Conservation (phyloP, 1,284 basidiomycete species). For the Marasmius oreades region DNA sequence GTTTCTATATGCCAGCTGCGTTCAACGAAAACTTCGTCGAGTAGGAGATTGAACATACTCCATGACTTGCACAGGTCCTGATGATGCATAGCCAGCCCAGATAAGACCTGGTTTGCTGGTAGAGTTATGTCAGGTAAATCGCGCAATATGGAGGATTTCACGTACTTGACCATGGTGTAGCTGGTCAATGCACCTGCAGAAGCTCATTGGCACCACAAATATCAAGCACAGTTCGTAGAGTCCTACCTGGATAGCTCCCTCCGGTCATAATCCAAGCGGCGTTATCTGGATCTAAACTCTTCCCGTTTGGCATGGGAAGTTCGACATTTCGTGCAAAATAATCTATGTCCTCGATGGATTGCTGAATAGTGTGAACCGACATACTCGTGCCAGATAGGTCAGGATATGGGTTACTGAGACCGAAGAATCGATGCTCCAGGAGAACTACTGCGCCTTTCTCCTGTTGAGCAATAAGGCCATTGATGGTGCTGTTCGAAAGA, state of each 20-base stretch:
- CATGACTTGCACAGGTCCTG: constrained; percentile 68
- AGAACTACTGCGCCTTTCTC: constrained; percentile 60
- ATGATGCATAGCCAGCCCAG: constrained; percentile 66
- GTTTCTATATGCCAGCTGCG: constrained; percentile 34
- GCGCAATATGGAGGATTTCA: constrained; percentile 18
- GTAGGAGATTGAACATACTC: constrained; percentile 32
- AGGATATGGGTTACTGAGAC: constrained; percentile 49
- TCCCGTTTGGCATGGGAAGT: constrained; percentile 64
- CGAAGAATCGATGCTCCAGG: constrained; percentile 47
- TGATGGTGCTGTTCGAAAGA: constrained; percentile 62
- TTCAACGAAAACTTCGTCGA: background rate
- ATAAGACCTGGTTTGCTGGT: constrained; percentile 63
- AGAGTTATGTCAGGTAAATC: constrained; percentile 12
- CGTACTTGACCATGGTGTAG: constrained; percentile 69
- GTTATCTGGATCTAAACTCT: constrained; percentile 48
- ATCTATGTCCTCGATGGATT: constrained; percentile 67
- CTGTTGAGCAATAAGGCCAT: constrained; percentile 65
- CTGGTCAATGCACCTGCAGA: constrained; percentile 66
- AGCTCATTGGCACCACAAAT: constrained; percentile 32
- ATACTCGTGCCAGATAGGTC: constrained; percentile 61
- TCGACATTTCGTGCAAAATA: constrained; percentile 67
- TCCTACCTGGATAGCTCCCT: constrained; percentile 19
- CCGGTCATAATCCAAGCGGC: constrained; percentile 53
- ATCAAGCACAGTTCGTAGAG: constrained; percentile 28
- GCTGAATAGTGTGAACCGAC: constrained; percentile 60